Percentiles rank a stretch among this genome's conserved stretches.
phyloP scores from a whole-genome alignment of 108 stramenopile genomes.

The Fistulifera solaris region DNA sequence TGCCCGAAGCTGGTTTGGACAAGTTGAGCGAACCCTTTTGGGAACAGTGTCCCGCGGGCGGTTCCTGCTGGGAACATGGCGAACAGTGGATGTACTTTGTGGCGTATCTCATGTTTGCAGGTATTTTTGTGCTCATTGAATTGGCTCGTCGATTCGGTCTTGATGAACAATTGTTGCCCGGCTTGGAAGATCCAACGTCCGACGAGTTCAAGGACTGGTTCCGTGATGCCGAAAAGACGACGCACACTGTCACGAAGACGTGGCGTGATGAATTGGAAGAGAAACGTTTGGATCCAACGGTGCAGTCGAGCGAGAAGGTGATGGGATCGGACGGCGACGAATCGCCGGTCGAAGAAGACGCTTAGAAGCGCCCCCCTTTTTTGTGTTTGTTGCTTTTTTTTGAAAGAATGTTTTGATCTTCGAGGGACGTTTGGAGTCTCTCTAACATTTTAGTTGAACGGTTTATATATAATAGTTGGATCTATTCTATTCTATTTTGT shows the following conservation, averaged over 20 bases:
- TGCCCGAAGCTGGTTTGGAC: constrained; percentile 16
- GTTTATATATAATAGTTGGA: no score
- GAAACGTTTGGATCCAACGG: no score
- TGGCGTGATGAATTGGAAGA: not conserved
- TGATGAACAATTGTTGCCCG: constrained; percentile 8
- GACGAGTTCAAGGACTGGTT: constrained; percentile 27
- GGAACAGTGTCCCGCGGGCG: constrained; percentile 12
- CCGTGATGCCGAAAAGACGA: constrained; percentile 10
- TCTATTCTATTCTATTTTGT: no score
- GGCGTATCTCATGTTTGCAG: constrained; percentile 22
- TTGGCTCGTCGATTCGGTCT: constrained; percentile 1
- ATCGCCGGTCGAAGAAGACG: no score
- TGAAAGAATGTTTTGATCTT: no score
- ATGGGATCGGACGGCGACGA: no score
- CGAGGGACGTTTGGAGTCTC: no score
- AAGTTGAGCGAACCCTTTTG: constrained; percentile 11
- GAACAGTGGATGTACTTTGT: constrained; percentile 26
- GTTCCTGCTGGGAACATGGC: constrained; percentile 21
- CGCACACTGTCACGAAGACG: not conserved
- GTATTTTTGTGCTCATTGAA: constrained; percentile 7
- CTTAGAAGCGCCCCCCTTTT: no score
- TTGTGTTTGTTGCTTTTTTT: no score
- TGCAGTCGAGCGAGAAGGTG: no score
- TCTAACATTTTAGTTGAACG: no score
- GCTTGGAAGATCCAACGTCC: constrained; percentile 13